Evolutionary conservation across 495 filamentous ascomycete species (phyloP).

Genomic region (Hypoxylon fuscum): DNA sequence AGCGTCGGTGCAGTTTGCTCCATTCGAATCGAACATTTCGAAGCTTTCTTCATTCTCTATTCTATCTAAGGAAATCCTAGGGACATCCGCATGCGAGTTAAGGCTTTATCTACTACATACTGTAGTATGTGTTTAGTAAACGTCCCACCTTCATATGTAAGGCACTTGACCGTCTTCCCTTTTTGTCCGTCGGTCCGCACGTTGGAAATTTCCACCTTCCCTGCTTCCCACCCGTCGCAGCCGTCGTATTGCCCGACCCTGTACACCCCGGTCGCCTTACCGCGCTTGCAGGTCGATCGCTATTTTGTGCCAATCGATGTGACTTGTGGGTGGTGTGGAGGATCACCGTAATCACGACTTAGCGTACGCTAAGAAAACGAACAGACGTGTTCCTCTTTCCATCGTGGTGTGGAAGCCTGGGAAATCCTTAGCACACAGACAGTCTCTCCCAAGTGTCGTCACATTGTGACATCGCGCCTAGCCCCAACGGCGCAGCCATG

Average conservation of each 20-base stretch:
- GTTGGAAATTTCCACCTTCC: slow-evolving; percentile 14
- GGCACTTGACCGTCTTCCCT: slow-evolving; percentile 12
- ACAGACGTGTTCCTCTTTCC: slow-evolving; percentile 8
- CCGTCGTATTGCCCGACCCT: slow-evolving; percentile 1
- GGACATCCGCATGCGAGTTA: neutral
- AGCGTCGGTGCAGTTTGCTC: too few species aligned
- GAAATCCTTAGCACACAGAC: slow-evolving; percentile 3
- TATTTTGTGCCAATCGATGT: slow-evolving; percentile 31
- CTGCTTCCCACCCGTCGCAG: slow-evolving; percentile 6
- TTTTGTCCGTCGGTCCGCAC: slow-evolving; percentile 21
- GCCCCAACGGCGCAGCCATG: slow-evolving; percentile 1
- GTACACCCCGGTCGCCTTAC: slow-evolving; percentile 2
- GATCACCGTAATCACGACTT: slow-evolving; percentile 17
- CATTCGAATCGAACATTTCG: too few species aligned
- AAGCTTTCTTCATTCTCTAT: too few species aligned
- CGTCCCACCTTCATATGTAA: neutral
- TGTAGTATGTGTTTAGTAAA: too few species aligned
- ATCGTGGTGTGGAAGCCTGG: slow-evolving; percentile 7
- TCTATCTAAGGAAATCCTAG: neutral
- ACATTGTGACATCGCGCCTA: slow-evolving; percentile 33
- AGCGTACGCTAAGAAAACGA: slow-evolving; percentile 11
- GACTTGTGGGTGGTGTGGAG: slow-evolving; percentile 23
- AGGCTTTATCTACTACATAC: neutral
- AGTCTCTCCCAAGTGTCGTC: slow-evolving; percentile 20
- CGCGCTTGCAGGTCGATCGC: too few species aligned